Conservation (phyloP, 1,139 yeast species). For the Nadsonia commutata region DNA sequence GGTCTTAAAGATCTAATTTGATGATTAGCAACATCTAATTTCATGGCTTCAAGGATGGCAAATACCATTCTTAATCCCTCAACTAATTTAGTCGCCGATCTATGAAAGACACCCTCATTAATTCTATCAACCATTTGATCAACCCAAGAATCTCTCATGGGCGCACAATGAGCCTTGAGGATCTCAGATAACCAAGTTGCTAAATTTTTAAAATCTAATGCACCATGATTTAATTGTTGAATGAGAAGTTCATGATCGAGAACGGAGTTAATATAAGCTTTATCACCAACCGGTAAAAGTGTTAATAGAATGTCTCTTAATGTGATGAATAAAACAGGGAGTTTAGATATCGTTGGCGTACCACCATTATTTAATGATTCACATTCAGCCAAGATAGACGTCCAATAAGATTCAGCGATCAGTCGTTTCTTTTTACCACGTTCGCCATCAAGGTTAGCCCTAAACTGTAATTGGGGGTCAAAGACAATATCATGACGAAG, state of each 20-base stretch:
- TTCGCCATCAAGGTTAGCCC: constrained; percentile 87
- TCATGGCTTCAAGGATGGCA: constrained; percentile 89
- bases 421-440: constrained; percentile 67
- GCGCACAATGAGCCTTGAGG: constrained; percentile 80
- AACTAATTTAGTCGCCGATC: constrained; percentile 43
- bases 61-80: constrained; percentile 70
- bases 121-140: constrained; percentile 68
- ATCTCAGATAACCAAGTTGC: constrained; percentile 59
- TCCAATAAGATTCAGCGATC: constrained; percentile 74
- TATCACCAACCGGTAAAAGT: constrained; percentile 66
- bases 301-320: constrained; percentile 62
- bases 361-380: constrained; percentile 9
- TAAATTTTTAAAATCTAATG: constrained; percentile 53
- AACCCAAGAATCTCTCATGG: constrained; percentile 88
- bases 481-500: constrained; percentile 83
- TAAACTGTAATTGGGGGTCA: constrained; percentile 83
- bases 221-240: constrained; percentile 59
- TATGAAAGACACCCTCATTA: constrained; percentile 41
- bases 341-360: constrained; percentile 25
- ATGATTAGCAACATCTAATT: constrained; percentile 87
- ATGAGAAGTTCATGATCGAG: constrained; percentile 65
- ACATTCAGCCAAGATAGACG: constrained; percentile 53
- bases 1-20: constrained; percentile 80
- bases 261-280: constrained; percentile 51
- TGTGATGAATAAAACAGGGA: constrained; percentile 58